These are phyloP conservation scores for Epichloe gansuensis DNA, from an alignment of 2,329 filamentous ascomycete genomes.

Conservation along the genomic window DNA sequence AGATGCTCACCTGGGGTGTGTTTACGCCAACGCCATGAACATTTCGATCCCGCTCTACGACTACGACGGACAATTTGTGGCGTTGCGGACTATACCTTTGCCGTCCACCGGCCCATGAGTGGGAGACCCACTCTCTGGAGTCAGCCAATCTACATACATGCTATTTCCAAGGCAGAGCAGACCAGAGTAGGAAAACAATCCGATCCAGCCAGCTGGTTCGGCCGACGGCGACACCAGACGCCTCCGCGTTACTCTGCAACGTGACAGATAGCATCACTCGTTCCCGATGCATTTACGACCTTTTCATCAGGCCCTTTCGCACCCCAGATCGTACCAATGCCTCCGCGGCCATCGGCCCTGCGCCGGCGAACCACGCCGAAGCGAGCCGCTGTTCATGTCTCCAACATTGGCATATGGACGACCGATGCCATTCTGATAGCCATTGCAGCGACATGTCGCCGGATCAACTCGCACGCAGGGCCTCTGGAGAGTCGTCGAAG, in stretches of 20 bases:
- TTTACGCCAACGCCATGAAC: too few relatives aligned
- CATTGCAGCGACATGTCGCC: slow-evolving; percentile 13
- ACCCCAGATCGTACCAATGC: slow-evolving; percentile 14
- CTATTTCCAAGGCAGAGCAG: neutral
- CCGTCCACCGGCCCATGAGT: neutral
- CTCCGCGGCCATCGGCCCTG: slow-evolving; percentile 16
- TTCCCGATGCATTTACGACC: neutral
- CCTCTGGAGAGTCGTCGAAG: slow-evolving; percentile 44
- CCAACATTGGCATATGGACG: slow-evolving; percentile 18
- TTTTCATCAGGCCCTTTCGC: neutral
- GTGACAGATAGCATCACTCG: neutral
- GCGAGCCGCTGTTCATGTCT: slow-evolving; percentile 6
- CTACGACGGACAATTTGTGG: neutral
- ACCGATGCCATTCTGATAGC: slow-evolving; percentile 20
- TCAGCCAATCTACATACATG: too few relatives aligned
- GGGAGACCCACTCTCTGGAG: neutral
- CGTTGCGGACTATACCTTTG: neutral
- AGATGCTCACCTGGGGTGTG: neutral
- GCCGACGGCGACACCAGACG: neutral
- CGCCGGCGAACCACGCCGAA: slow-evolving; percentile 15
- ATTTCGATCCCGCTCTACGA: neutral
- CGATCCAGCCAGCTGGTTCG: neutral
- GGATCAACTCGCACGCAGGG: slow-evolving; percentile 34
- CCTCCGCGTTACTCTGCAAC: neutral
- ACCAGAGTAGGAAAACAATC: neutral